phyloP scores from a whole-genome alignment of 768 basidiomycete genomes.

The Phylloporus sp. region DNA sequence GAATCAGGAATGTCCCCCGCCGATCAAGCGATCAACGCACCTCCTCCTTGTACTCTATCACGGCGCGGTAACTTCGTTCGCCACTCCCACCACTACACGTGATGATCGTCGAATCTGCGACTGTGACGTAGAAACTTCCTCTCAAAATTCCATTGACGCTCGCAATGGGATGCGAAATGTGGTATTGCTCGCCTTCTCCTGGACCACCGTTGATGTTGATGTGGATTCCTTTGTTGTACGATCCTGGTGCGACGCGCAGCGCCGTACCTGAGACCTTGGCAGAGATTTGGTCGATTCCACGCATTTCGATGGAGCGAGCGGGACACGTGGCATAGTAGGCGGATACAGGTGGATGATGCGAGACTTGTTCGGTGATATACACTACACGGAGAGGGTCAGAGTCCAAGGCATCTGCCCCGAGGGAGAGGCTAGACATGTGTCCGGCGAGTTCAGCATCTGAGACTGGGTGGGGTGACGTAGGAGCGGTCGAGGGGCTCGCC shows the following conservation, averaged over 20 bases:
- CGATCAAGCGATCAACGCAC: constrained; percentile 38
- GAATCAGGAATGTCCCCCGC: background rate
- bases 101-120: constrained; percentile 72
- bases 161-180: constrained; percentile 86
- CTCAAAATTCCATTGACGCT: constrained; percentile 88
- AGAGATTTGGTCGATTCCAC: constrained; percentile 88
- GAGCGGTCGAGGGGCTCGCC: constrained; percentile 29
- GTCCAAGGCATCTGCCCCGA: constrained; percentile 35
- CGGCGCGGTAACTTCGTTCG: constrained; percentile 61
- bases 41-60: constrained; percentile 97
- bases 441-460: constrained; percentile 41
- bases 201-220: constrained; percentile 68
- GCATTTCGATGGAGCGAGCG: constrained; percentile 60
- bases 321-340: constrained; percentile 79
- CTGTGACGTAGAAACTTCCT: constrained; percentile 88
- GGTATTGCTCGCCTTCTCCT: constrained; percentile 76
- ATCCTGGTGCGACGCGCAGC: constrained; percentile 76
- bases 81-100: constrained; percentile 70
- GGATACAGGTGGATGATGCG: constrained; percentile 95
- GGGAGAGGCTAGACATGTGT: constrained; percentile 57
- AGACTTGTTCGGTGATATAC: constrained; percentile 90
- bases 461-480: constrained; percentile 44
- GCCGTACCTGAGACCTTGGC: constrained; percentile 89
- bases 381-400: constrained; percentile 54
- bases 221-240: constrained; percentile 85